Base-by-base conservation (phyloP, 2,329 filamentous ascomycete genomes). In the Penicillium sp. region DNA sequence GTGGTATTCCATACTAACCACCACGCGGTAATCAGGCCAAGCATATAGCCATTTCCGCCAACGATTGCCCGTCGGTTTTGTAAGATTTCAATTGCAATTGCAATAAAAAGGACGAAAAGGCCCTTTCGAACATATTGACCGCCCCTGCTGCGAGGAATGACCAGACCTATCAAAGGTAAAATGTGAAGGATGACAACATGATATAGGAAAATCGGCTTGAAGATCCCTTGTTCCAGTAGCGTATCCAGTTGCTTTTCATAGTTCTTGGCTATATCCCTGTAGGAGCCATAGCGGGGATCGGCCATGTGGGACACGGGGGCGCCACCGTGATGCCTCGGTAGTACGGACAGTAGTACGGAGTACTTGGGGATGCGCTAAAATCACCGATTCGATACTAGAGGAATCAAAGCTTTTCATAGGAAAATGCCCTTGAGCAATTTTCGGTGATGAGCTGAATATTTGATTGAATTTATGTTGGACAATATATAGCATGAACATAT, bases 1-100 rank as follows among this genome's bases (percentile, higher is more conserved):
- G 80, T 75, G 0, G 75, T 75, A 35, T 77, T 75, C 81, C 82
- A 86, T 35, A 86, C 70, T 13, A 81, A 73, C 51, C 79, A 80
- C 81, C 82, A 88, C 17, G 78, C 73, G 19, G 75, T 79, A 8
- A 83, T 71, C 19, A 87, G 62, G 0, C 85, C 85, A 17, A 85
- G 71, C 15, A 81, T 81, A 60, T 86, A 82, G 0, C 82, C 80
- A 61, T 81, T 77, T 1, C 78, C 82, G 23, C 83, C 74, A 27
- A 77, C 75, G 8, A 80, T 72, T n/a, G 78, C 79, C 60, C 81
- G 78, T 43, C 77, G 80, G 43, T 75, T 75, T 12, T 64, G 58
- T 19, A 83, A 75, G 13, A 71, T 72, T 63, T 80, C 81, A 15
- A 72, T 60, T n/a, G 78, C 76, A 50, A 80, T 73, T 4, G 67